These are phyloP conservation scores for Nemophila menziesii DNA, from an alignment of 257 asterid species.

Conservation along the genomic window DNA sequence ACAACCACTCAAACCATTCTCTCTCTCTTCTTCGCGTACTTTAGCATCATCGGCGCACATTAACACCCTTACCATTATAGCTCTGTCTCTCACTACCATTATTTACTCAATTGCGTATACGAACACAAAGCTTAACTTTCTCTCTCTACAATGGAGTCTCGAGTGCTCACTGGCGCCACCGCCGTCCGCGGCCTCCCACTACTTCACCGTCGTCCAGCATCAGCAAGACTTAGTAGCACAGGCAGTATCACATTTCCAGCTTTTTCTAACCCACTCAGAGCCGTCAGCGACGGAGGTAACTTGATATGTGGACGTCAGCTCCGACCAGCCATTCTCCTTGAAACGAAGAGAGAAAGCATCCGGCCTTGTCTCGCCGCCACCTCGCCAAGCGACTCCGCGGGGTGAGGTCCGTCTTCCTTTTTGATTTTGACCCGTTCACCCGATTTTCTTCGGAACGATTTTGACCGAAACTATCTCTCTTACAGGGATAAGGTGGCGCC, in stretches of 20 bases:
- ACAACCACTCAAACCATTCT: conserved; percentile 26
- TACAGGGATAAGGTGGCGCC: conserved; percentile 43
- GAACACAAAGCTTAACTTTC: conserved; percentile 2
- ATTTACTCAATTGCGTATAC: conserved; percentile 4
- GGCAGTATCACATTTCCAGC: conserved; percentile 25
- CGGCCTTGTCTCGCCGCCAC: conserved; percentile 61
- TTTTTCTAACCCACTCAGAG: conserved; percentile 24
- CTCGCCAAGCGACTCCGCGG: conserved; percentile 74
- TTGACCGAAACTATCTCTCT: conserved; percentile 8
- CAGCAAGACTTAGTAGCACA: conserved; percentile 26
- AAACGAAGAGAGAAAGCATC: conserved; percentile 31
- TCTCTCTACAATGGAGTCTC: conserved; percentile 80
- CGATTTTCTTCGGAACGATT: conserved; percentile 7
- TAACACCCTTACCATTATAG: conserved; percentile 8
- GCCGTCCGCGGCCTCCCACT: conserved; percentile 41
- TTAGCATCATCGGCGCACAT: conserved; percentile 24
- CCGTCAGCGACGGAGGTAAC: conserved; percentile 42
- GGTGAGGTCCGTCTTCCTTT: conserved; percentile 63
- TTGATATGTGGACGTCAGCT: conserved; percentile 68
- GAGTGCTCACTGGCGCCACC: conserved; percentile 71
- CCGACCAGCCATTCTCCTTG: conserved; percentile 57
- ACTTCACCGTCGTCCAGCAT: conserved; percentile 29
- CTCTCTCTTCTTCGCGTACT: conserved; percentile 23
- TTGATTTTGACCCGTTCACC: conserved; percentile 12
- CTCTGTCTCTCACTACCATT: background rate